A percentile compares a stretch with the other conserved stretches of the same genome.
These are phyloP conservation scores for Solanum hybrid DNA, from an alignment of 305 asterid genomes.

Conservation along the genomic window DNA sequence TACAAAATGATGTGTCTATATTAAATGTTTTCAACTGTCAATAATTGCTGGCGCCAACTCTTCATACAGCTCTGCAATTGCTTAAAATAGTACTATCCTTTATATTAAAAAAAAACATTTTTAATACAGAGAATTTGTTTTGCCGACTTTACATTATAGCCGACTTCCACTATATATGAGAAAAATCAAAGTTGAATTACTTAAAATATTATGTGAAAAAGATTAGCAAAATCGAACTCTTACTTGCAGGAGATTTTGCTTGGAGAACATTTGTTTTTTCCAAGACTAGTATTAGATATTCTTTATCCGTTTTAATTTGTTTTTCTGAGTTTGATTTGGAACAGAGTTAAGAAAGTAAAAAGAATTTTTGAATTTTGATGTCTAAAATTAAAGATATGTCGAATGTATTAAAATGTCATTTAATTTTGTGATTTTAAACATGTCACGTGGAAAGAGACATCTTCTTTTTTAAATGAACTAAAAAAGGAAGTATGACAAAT, in stretches of 20 bases:
- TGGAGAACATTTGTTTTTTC: not conserved
- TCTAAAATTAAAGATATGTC: too few species aligned
- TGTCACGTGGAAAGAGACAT: too few species aligned
- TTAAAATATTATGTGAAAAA: not conserved
- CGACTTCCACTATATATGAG: not conserved
- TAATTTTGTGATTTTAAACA: too few species aligned
- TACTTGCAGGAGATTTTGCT: not conserved
- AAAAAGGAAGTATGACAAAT: not conserved
- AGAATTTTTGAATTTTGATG: too few species aligned
- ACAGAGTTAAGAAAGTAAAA: too few species aligned
- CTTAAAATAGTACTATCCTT: not conserved
- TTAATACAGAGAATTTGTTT: not conserved
- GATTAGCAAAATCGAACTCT: not conserved
- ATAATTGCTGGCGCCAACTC: conserved; percentile 6
- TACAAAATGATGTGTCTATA: not conserved
- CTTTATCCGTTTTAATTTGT: too few species aligned
- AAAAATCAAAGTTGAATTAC: not conserved
- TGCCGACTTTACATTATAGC: not conserved
- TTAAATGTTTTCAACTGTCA: conserved; percentile 1
- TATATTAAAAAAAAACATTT: not conserved
- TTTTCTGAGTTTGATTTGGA: not conserved
- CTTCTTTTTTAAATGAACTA: too few species aligned
- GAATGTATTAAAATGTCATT: too few species aligned
- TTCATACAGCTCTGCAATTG: not conserved
- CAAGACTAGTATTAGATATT: not conserved